Base-by-base conservation (phyloP, 768 basidiomycete genomes). In the Strobilomyces dryophilus region DNA sequence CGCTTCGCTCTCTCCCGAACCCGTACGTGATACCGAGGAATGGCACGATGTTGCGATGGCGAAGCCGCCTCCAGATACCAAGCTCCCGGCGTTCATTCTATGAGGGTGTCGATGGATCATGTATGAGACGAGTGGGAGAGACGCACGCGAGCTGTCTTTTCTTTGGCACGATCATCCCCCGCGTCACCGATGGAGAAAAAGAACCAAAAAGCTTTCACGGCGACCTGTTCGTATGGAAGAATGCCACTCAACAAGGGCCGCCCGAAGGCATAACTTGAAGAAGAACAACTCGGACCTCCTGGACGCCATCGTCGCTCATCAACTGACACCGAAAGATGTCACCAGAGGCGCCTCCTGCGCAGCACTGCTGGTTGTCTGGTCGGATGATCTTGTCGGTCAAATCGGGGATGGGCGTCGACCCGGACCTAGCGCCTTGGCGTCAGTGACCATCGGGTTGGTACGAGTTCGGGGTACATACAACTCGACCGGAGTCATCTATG, bases 1-100 rank as follows among this genome's bases (percentile, higher is more conserved):
- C 40, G 4, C 21, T 21, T 37, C 20, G 40, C 29, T 26, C 60
- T 17, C 55, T 57, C 8, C 68, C 67, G 51, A 66, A 68, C 21
- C 58, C 61, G 2, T 47, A 44, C 1, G 52, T 53, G n/a, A 61
- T 52, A 12, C 67, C 67, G 17, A 39, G 26, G 8, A 48, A 48
- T 10, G 32, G 45, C 1, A 46, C 45, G 11, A 46, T 46, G 24
- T 46, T 46, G 8, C 45, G 34, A 35, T 35, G 34, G 34, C 15
- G 11, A 14, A 35, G 34, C 34, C 34, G 34, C 14, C 14, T 35
- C 34, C 34, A 37, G 36, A 48, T 48, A 7, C 27, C 36, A 11
- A 39, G 47, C 35, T 55, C 54, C 24, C 54, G 45, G 6, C 39
- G 49, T n/a, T 47, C 15, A 45, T 42, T 51, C 49, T 55, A 36